Percentiles rank a stretch among this genome's conserved stretches.
Conservation (phyloP, 345 rosid genomes). For the Nasturtium officinale region DNA sequence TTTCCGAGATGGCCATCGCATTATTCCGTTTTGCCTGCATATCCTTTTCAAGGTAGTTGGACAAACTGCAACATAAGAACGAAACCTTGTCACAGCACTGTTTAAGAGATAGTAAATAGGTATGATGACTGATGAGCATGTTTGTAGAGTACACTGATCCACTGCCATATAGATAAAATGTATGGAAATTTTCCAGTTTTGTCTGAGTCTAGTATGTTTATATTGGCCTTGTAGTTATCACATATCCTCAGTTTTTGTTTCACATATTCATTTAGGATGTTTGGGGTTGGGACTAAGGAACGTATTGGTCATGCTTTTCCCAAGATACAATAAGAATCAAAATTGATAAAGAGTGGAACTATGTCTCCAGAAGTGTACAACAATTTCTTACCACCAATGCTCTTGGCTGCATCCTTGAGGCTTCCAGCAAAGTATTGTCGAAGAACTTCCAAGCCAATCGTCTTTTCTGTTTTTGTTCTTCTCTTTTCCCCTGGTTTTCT, state of each 20-base stretch:
- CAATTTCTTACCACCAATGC: conserved; percentile 76
- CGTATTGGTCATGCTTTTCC: conserved; percentile 15
- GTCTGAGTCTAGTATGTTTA: neutral
- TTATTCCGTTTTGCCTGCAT: conserved; percentile 92
- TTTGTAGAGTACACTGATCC: neutral
- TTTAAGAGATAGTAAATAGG: conserved; percentile 9
- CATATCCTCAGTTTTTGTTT: neutral
- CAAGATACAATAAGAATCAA: conserved; percentile 17
- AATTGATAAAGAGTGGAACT: conserved; percentile 19
- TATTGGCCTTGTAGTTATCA: neutral
- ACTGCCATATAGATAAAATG: neutral
- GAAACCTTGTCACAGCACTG: conserved; percentile 30
- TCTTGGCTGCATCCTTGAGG: conserved; percentile 96
- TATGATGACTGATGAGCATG: conserved; percentile 1
- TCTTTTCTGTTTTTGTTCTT: conserved; percentile 78
- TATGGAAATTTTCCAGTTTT: neutral
- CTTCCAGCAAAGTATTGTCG: conserved; percentile 90
- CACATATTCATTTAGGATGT: conserved; percentile 7
- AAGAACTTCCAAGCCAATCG: conserved; percentile 82
- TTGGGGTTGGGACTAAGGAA: neutral
- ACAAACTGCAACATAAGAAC: conserved; percentile 68
- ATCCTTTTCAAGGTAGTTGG: conserved; percentile 97
- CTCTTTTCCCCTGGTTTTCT: conserved; percentile 63
- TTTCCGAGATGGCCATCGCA: conserved; percentile 94
- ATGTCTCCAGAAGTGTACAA: conserved; percentile 27